These are phyloP conservation scores for Fusarium pilosicola DNA, from an alignment of 2,329 filamentous ascomycete genomes.

Conservation along the genomic window DNA sequence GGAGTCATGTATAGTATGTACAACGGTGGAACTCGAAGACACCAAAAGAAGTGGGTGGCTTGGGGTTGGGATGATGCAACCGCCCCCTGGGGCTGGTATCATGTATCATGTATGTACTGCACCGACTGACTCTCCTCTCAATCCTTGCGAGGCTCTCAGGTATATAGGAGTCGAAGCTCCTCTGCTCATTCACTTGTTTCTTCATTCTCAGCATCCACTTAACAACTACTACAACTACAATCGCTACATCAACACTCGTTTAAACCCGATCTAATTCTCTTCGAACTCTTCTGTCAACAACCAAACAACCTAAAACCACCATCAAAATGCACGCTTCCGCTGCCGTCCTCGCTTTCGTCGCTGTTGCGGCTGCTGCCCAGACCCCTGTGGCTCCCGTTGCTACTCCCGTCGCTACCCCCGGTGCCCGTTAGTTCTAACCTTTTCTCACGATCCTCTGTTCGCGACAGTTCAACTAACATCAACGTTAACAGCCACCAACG, in stretches of 20 bases:
- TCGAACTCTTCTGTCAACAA: conserved; percentile 9
- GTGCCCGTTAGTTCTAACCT: conserved; percentile 29
- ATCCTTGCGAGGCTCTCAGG: conserved; percentile 27
- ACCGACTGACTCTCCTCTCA: conserved; percentile 8
- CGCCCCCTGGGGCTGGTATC: conserved; percentile 36
- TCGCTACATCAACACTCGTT: conserved; percentile 36
- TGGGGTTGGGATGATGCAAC: conserved; percentile 39
- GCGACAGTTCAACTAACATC: conserved; percentile 16
- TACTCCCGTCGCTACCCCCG: conserved; percentile 32
- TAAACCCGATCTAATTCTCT: conserved; percentile 19
- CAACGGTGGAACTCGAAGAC: conserved; percentile 12
- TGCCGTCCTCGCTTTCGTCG: conserved; percentile 42
- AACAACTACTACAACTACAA: conserved; percentile 13
- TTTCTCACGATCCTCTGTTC: conserved; percentile 9
- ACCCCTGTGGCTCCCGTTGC: conserved; percentile 32
- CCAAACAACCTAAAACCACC: conserved; percentile 15
- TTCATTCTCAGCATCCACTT: conserved; percentile 19
- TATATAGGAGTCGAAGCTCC: conserved; percentile 36
- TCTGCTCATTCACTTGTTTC: conserved; percentile 4
- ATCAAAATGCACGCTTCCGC: conserved; percentile 42
- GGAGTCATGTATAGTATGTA: conserved; percentile 10
- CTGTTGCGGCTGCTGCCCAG: conserved; percentile 37
- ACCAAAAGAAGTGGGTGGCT: conserved; percentile 28
- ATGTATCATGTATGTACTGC: conserved; percentile 15
- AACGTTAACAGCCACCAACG: conserved; percentile 25